A percentile compares a stretch with the other conserved stretches of the same genome.
Evolutionary conservation across 305 asterid genomes (phyloP).

Genomic region (Solanum aculeatissimum): DNA sequence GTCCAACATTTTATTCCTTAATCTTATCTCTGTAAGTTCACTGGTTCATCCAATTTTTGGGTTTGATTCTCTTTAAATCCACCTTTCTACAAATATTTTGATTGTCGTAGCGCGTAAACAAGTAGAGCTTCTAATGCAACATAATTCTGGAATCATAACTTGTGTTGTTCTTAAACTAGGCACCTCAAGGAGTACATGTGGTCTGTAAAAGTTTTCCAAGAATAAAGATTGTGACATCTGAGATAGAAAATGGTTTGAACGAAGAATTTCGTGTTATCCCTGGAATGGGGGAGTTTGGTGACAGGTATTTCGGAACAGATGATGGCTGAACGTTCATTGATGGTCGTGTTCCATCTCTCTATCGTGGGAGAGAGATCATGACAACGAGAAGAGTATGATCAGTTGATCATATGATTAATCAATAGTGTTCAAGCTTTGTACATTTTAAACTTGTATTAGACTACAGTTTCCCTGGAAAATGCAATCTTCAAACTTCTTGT

Average conservation of each 20-base stretch:
- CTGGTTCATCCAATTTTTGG: not conserved
- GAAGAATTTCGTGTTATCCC: conserved; percentile 82
- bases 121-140: not conserved
- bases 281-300: conserved; percentile 98
- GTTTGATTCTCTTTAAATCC: not conserved
- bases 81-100: not conserved
- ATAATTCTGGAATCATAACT: not conserved
- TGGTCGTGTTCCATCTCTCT: not conserved
- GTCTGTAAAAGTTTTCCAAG: conserved; percentile 83
- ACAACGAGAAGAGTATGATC: not conserved
- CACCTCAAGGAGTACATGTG: conserved; percentile 91
- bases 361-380: not conserved
- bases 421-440: not conserved
- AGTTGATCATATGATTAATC: not conserved
- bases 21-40: conserved; percentile 73
- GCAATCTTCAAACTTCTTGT: not conserved
- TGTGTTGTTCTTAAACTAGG: conserved; percentile 27
- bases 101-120: not conserved
- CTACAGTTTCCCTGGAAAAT: not conserved
- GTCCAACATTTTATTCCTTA: conserved; percentile 83
- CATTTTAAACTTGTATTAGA: not conserved
- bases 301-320: conserved; percentile 87
- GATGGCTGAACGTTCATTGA: conserved; percentile 31
- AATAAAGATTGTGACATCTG: conserved; percentile 90
- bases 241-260: conserved; percentile 78